Percentiles rank a stretch among this genome's conserved stretches.
These are phyloP conservation scores for Fusarium heterosporum DNA, from an alignment of 2,329 filamentous ascomycete genomes.

Conservation along the genomic window DNA sequence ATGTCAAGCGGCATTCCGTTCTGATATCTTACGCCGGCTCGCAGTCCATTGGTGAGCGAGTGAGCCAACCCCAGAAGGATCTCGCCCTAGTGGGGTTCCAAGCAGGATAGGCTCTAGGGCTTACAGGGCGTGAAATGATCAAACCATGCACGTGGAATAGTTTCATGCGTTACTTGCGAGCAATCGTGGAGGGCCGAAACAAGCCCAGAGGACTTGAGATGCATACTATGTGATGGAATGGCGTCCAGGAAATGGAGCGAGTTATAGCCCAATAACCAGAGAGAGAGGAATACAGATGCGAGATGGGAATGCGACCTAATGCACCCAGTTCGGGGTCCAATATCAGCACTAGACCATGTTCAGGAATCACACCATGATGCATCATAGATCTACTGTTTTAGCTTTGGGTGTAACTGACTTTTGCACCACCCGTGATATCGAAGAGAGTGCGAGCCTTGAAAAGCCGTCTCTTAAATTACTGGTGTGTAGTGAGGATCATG, in stretches of 20 bases:
- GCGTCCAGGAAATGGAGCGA: slow-evolving; percentile 30
- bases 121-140: slow-evolving; percentile 41
- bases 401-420: not conserved
- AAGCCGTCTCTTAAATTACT: slow-evolving; percentile 5
- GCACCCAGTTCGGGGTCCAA: not conserved
- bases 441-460: not conserved
- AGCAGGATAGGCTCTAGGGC: slow-evolving; percentile 39
- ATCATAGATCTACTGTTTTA: slow-evolving; percentile 5
- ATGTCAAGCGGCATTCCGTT: slow-evolving; percentile 8
- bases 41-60: slow-evolving; percentile 11
- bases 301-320: slow-evolving; percentile 4
- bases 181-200: not conserved
- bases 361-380: slow-evolving; percentile 7
- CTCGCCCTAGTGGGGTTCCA: slow-evolving; percentile 27
- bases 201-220: slow-evolving; percentile 20
- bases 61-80: slow-evolving; percentile 15
- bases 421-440: not conserved
- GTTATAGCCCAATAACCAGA: slow-evolving; percentile 6
- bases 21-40: slow-evolving; percentile 1
- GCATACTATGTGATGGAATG: slow-evolving; percentile 32
- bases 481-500: not conserved
- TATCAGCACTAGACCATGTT: slow-evolving; percentile 36
- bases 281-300: slow-evolving; percentile 6
- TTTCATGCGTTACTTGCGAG: slow-evolving; percentile 18
- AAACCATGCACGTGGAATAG: slow-evolving; percentile 11